phyloP scores from a whole-genome alignment of 441 rosid genomes.

The Brassica balearica region DNA sequence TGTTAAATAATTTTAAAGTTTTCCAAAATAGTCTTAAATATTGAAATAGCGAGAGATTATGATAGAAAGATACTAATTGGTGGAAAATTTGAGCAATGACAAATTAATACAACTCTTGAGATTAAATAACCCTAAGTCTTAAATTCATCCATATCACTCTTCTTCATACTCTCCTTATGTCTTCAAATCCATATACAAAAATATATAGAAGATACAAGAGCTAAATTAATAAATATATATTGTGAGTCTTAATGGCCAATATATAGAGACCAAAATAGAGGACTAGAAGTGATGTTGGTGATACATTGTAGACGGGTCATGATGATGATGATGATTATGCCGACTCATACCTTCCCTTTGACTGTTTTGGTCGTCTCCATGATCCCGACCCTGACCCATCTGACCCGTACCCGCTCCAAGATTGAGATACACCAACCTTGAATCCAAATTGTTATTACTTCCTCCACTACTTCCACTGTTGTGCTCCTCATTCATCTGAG shows the following conservation, averaged over 20 bases:
- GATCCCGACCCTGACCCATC: slow-evolving; percentile 67
- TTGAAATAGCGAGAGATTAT: slow-evolving; percentile 11
- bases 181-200: slow-evolving; percentile 32
- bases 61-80: background rate
- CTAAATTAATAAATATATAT: slow-evolving; percentile 33
- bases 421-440: slow-evolving; percentile 88
- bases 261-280: slow-evolving; percentile 30
- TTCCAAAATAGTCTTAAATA: background rate
- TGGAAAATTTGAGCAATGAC: slow-evolving; percentile 24
- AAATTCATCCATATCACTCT: slow-evolving; percentile 39
- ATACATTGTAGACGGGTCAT: slow-evolving; percentile 61
- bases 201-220: slow-evolving; percentile 31
- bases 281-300: slow-evolving; percentile 56
- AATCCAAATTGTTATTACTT: slow-evolving; percentile 71
- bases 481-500: slow-evolving; percentile 72
- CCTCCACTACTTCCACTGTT: slow-evolving; percentile 64
- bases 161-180: slow-evolving; percentile 35
- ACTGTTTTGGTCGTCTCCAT: slow-evolving; percentile 56
- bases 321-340: slow-evolving; percentile 52
- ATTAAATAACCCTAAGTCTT: slow-evolving; percentile 18
- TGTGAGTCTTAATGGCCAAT: slow-evolving; percentile 32
- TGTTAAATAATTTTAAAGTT: background rate
- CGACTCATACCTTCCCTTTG: slow-evolving; percentile 72
- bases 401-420: slow-evolving; percentile 79
- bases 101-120: slow-evolving; percentile 18